phyloP scores from a whole-genome alignment of 2,329 filamentous ascomycete species.

The Ascochyta clinopodiicola region DNA sequence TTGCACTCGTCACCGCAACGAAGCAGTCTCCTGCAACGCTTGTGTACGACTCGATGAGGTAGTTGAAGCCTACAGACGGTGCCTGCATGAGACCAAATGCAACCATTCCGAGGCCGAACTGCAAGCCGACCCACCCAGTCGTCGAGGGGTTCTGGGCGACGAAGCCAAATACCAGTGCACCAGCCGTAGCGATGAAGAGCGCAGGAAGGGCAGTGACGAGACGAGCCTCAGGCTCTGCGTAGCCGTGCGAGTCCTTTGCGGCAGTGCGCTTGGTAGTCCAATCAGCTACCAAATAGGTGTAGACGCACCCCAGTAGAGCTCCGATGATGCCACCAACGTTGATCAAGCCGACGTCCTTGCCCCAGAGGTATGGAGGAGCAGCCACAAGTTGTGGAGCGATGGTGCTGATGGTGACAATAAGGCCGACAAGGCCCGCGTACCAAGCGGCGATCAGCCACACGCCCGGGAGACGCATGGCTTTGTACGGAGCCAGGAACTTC shows the following conservation, averaged over 20 bases:
- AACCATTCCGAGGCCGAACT: constrained; percentile 50
- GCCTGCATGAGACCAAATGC: constrained; percentile 52
- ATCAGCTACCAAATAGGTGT: constrained; percentile 50
- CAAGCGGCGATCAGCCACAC: constrained; percentile 52
- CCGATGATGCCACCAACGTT: constrained; percentile 50
- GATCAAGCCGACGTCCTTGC: constrained; percentile 47
- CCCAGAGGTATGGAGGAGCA: constrained; percentile 52
- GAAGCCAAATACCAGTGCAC: constrained; percentile 50
- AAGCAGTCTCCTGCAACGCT: constrained; percentile 60
- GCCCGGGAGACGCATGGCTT: constrained; percentile 49
- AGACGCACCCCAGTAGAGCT: constrained; percentile 42
- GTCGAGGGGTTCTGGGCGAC: constrained; percentile 46
- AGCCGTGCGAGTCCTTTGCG: constrained; percentile 45
- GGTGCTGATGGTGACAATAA: constrained; percentile 48
- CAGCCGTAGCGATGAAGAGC: constrained; percentile 47
- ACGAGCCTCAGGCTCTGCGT: constrained; percentile 50
- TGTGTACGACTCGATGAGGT: constrained; percentile 60
- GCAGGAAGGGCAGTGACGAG: constrained; percentile 49
- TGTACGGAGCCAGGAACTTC: constrained; percentile 49
- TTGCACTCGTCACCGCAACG: constrained; percentile 58
- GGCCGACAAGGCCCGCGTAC: constrained; percentile 52
- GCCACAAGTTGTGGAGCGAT: constrained; percentile 49
- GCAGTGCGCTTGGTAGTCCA: constrained; percentile 47
- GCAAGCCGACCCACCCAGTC: constrained; percentile 49
- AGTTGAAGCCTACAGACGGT: constrained; percentile 53